phyloP scores from a whole-genome alignment of 495 filamentous ascomycete species.

The Patellaria atrata region DNA sequence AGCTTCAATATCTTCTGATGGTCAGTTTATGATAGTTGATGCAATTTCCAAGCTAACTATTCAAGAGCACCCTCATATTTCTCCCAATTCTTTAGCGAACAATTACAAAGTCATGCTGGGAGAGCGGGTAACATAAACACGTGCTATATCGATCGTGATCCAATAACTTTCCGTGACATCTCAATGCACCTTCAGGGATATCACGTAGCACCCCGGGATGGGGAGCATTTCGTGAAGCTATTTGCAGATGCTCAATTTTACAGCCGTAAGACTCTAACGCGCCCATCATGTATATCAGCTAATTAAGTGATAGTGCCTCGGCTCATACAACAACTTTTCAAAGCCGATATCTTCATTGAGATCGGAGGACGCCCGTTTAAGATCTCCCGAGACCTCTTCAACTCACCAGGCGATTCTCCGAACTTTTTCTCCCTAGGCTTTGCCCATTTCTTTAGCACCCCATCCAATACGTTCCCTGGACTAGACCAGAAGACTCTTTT shows the following conservation, averaged over 20 bases:
- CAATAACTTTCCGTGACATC: slow-evolving; percentile 77
- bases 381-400: slow-evolving; percentile 80
- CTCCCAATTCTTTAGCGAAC: slow-evolving; percentile 82
- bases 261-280: slow-evolving; percentile 39
- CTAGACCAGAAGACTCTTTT: slow-evolving; percentile 68
- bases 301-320: slow-evolving; percentile 50
- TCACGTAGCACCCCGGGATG: slow-evolving; percentile 69
- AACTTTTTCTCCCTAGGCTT: slow-evolving; percentile 97
- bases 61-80: slow-evolving; percentile 91
- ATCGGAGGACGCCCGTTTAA: slow-evolving; percentile 78
- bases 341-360: slow-evolving; percentile 79
- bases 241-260: slow-evolving; percentile 98
- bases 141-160: slow-evolving; percentile 92
- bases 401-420: slow-evolving; percentile 66
- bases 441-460: slow-evolving; percentile 71
- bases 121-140: slow-evolving; percentile 48
- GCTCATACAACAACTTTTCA: slow-evolving; percentile 85
- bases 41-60: slow-evolving; percentile 31
- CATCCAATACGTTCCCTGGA: slow-evolving; percentile 72
- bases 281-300: background rate
- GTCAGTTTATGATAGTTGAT: slow-evolving; percentile 39
- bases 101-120: slow-evolving; percentile 49
- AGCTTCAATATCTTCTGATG: slow-evolving; percentile 90
- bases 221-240: slow-evolving; percentile 72
- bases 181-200: slow-evolving; percentile 89